phyloP scores from a whole-genome alignment of 2,329 filamentous ascomycete genomes.

The Microsporum audouinii region DNA sequence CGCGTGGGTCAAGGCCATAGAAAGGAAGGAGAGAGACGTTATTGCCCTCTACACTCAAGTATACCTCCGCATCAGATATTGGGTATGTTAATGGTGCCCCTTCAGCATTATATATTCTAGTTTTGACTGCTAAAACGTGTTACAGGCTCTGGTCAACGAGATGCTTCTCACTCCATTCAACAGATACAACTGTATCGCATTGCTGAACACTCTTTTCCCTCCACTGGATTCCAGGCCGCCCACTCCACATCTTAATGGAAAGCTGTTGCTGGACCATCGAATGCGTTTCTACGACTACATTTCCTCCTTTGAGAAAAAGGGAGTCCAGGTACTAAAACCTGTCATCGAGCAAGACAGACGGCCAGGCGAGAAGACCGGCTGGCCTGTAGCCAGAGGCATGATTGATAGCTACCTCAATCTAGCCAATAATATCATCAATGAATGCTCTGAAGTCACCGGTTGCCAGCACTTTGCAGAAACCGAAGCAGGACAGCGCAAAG shows the following conservation, averaged over 20 bases:
- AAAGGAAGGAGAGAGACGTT: conserved; percentile 41
- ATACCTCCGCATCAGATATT: conserved; percentile 51
- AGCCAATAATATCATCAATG: conserved; percentile 51
- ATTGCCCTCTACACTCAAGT: conserved; percentile 50
- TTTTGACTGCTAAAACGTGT: conserved; percentile 3
- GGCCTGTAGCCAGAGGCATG: conserved; percentile 39
- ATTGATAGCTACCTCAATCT: conserved; percentile 49
- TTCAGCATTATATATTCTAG: conserved; percentile 10
- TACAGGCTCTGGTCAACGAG: conserved; percentile 52
- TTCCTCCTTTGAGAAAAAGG: conserved; percentile 42
- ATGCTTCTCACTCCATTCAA: conserved; percentile 51
- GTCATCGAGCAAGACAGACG: conserved; percentile 44
- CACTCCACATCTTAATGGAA: conserved; percentile 41
- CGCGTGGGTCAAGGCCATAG: conserved; percentile 44
- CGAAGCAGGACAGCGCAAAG: conserved; percentile 19
- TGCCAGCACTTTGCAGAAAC: conserved; percentile 29
- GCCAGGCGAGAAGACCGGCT: conserved; percentile 44
- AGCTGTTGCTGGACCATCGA: conserved; percentile 46
- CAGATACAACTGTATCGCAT: conserved; percentile 54
- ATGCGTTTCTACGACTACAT: conserved; percentile 54
- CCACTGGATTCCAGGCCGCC: conserved; percentile 40
- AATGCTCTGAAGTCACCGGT: conserved; percentile 43
- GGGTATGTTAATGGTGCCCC: conserved; percentile 38
- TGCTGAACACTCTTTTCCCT: conserved; percentile 57
- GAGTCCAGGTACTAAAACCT: conserved; percentile 41